Evolutionary conservation across 495 filamentous ascomycete species (phyloP), one percentile per base, ranked within the genome.

Genomic region (Aspergillus carlsbadensis): DNA sequence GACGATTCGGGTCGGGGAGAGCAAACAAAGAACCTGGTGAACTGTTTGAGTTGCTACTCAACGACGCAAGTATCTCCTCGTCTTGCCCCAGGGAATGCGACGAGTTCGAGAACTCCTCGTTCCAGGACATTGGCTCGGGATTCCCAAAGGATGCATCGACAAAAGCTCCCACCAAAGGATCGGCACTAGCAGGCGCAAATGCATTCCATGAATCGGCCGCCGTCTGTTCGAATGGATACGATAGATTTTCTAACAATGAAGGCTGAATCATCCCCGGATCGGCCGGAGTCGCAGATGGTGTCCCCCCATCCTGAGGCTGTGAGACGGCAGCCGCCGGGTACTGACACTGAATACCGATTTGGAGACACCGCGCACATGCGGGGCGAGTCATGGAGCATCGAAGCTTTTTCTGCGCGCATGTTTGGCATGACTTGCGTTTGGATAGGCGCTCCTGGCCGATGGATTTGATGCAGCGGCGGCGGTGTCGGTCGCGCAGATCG

Each of bases 401-500:
- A 10, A 64, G 49, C 42, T 64, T 64, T 40, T 64, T 64, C 45
- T 60, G 54, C 2, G 57, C 57, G 35, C 61, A 64, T 2, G 50
- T 54, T 17, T 64, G 57, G 54, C 61, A 64, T 11, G 61, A 64
- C 36, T 64, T 64, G 7, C 61, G 61, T 46, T 60, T 64, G 8
- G 61, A 60, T 20, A 26, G 57, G 10, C 61, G 61, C 35, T 60
- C 61, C 43, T 64, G 53, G 20, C 61, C 61, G 6, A 49, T 43
- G 4, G 50, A 57, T 24, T 54, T 60, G 40, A 64, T 64, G 21
- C 61, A 64, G 29, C 61, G 61, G 5, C 61, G 61, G 1, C 61
- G 61, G 13, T 64, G 61, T 17, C 61, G 49, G 45, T 64, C 61
- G 20, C 61, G 61, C n/a, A 64, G 54, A 40, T 64, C 61, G 44